phyloP scores from a whole-genome alignment of 2,329 filamentous ascomycete species.

The Botrytis deweyae region DNA sequence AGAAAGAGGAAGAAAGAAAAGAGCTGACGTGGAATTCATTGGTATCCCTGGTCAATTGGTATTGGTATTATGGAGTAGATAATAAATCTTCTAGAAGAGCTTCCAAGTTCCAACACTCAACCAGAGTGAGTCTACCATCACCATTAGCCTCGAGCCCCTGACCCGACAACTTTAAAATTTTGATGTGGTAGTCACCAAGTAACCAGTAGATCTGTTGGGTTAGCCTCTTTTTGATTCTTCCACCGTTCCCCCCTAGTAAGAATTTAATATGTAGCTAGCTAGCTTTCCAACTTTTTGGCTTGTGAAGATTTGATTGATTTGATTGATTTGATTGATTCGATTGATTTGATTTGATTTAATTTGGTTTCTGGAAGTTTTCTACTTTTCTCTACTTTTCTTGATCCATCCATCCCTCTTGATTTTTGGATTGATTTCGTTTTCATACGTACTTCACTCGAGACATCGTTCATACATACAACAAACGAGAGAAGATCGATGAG shows the following conservation, averaged over 20 bases:
- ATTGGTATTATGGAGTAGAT: not conserved
- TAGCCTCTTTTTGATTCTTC: not conserved
- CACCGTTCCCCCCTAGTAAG: not conserved
- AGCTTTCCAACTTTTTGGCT: not conserved
- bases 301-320: not conserved
- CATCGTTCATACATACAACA: not conserved
- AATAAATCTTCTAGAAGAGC: not conserved
- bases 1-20: not conserved
- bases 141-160: not conserved
- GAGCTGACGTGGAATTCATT: constrained; percentile 1
- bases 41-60: not conserved
- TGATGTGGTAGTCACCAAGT: not conserved
- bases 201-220: not conserved
- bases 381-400: not conserved
- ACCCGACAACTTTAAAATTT: not conserved
- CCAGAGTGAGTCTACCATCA: not conserved
- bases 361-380: not conserved
- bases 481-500: not conserved
- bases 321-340: not conserved
- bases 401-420: not conserved
- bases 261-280: not conserved
- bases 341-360: not conserved
- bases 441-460: not conserved
- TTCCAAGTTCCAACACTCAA: not conserved
- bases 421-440: not conserved